Conservation (phyloP, 768 basidiomycete species). For the Suillus placidus region DNA sequence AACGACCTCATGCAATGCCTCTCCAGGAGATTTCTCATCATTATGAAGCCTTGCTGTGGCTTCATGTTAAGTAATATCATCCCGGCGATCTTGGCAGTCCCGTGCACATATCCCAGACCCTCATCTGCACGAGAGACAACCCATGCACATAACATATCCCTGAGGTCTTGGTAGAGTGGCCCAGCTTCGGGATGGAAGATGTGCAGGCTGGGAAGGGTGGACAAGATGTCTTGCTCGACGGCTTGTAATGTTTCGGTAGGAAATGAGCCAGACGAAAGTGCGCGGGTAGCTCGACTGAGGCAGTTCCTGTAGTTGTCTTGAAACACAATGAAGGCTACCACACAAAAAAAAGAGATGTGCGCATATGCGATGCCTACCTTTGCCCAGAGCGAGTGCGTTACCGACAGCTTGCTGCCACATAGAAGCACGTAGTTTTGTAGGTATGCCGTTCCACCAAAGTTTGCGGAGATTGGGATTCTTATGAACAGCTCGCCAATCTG, state of each 20-base stretch:
- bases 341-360: neutral
- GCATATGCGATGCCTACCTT: slow-evolving; percentile 51
- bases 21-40: slow-evolving; percentile 84
- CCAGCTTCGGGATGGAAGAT: slow-evolving; percentile 79
- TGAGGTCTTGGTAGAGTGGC: slow-evolving; percentile 79
- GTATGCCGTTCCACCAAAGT: slow-evolving; percentile 90
- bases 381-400: slow-evolving; percentile 78
- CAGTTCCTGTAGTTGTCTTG: slow-evolving; percentile 75
- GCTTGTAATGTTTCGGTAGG: slow-evolving; percentile 60
- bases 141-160: slow-evolving; percentile 87
- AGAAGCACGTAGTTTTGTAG: slow-evolving; percentile 72
- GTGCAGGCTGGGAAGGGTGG: slow-evolving; percentile 75
- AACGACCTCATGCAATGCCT: slow-evolving; percentile 85
- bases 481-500: slow-evolving; percentile 80
- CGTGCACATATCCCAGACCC: slow-evolving; percentile 72
- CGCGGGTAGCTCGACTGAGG: slow-evolving; percentile 72
- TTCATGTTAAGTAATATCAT: slow-evolving; percentile 89
- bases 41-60: slow-evolving; percentile 70
- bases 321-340: slow-evolving; percentile 11
- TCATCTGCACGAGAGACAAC: slow-evolving; percentile 84
- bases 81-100: slow-evolving; percentile 75
- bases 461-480: slow-evolving; percentile 64
- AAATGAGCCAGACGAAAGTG: slow-evolving; percentile 65
- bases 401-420: slow-evolving; percentile 90
- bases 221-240: slow-evolving; percentile 75